Evolutionary conservation across 2,329 filamentous ascomycete species (phyloP), one percentile per base, ranked within the genome.

Genomic region (Pseudocercospora eumusae): DNA sequence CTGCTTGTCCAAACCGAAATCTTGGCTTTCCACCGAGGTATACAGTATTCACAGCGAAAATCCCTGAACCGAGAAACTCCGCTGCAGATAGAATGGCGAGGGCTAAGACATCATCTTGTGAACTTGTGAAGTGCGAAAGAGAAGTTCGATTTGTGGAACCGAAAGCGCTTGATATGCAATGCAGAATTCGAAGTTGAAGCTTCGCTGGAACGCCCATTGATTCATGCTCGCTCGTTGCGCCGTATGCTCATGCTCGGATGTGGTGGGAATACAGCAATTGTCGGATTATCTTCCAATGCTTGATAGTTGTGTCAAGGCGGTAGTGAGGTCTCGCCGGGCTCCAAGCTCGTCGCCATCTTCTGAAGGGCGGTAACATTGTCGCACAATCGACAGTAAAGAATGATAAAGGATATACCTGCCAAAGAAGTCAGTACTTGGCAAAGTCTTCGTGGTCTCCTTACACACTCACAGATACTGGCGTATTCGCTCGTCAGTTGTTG

Each of bases 351-450:
- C 73, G 15, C 71, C 73, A 33, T 72, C 74, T 20, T 74, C 69
- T 23, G 74, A 73, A 23, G 79, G 76, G 20, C 80, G 74, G 68
- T 80, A 81, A 63, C 79, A 76, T 55, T 78, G 75, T 57, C 76
- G 70, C 15, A 81, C 77, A 23, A 82, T 74, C 5, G 74, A 72
- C 13, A 80, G 68, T 10, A 77, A 69, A 0, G 78, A 71, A 59
- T 80, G 74, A 67, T 82, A 82, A 44, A 76, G 69, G 4, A 75
- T 71, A 66, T 82, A 82, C 64, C 80, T 82, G 58, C 6, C n/a
- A 11, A 45, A 49, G 9, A 28, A 28, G 61, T 57, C 18, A 28
- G 42, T 5, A 44, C 2, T 18, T 15, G 5, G 36, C n/a, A 40
- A 18, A 40, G 15, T 40, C 6, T 18, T 40, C 36, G 11, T 31